Conservation (phyloP, 179 eudicot species). For the Nepenthes alata region DNA sequence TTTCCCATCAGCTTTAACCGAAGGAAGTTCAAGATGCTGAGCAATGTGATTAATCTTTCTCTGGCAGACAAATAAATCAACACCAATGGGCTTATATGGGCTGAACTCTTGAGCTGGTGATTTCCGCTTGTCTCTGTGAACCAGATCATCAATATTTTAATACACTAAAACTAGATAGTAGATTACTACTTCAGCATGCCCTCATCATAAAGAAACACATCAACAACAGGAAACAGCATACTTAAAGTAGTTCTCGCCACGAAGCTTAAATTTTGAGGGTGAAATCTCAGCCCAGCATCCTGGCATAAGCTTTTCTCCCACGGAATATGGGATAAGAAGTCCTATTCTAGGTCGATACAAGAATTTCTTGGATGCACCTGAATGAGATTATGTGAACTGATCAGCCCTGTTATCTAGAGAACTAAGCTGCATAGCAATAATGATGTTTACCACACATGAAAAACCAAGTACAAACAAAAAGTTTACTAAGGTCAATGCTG, state of each 20-base stretch:
- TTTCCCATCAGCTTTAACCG: constrained; percentile 27
- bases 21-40: constrained; percentile 62
- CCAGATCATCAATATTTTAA: neutral
- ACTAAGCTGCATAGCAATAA: too few species aligned
- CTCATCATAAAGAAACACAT: neutral
- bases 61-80: constrained; percentile 50
- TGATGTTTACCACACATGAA: too few species aligned
- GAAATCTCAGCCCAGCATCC: constrained; percentile 51
- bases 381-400: neutral
- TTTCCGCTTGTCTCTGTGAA: constrained; percentile 65
- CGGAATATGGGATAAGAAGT: constrained; percentile 32
- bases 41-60: constrained; percentile 72
- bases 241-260: constrained; percentile 66
- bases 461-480: too few species aligned
- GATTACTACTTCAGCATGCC: neutral
- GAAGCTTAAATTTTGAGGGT: constrained; percentile 59
- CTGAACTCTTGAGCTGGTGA: constrained; percentile 45
- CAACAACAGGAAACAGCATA: constrained; percentile 4
- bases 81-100: constrained; percentile 74
- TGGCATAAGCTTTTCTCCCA: constrained; percentile 24
- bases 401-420: too few species aligned
- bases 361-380: constrained; percentile 18
- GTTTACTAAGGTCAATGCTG: too few species aligned
- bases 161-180: neutral
- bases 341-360: constrained; percentile 50